phyloP scores from a whole-genome alignment of 169 alveolate species.

The Plasmodium yoelii region DNA sequence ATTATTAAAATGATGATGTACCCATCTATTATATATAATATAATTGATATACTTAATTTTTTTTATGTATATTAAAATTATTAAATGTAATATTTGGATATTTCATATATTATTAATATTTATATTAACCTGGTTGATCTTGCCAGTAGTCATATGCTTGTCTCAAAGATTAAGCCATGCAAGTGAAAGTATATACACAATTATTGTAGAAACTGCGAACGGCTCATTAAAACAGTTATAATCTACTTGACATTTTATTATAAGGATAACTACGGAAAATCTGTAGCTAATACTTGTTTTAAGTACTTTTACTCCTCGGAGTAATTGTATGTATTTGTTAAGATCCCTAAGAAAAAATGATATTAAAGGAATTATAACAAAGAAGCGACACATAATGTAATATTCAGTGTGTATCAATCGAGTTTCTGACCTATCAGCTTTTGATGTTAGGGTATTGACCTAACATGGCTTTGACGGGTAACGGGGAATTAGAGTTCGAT shows the following conservation, averaged over 20 bases:
- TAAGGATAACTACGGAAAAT: conserved; percentile 78
- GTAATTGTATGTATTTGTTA: conserved; percentile 34
- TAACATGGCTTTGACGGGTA: conserved; percentile 95
- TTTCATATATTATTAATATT: not conserved
- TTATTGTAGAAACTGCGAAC: conserved; percentile 86
- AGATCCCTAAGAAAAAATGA: conserved; percentile 14
- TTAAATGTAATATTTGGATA: not conserved
- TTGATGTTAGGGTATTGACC: conserved; percentile 94
- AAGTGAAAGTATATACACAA: conserved; percentile 90
- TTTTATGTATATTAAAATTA: too few species aligned
- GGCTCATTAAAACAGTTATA: conserved; percentile 88
- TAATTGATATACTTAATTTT: too few species aligned
- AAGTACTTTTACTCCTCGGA: not conserved
- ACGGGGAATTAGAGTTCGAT: conserved; percentile 97
- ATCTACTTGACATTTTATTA: conserved; percentile 75
- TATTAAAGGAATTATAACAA: conserved; percentile 72
- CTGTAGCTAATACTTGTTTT: conserved; percentile 65
- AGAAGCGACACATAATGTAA: conserved; percentile 76
- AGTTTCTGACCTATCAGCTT: conserved; percentile 83
- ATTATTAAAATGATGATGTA: too few species aligned
- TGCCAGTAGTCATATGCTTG: conserved; percentile 98
- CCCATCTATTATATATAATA: too few species aligned
- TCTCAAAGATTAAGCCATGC: conserved; percentile 97
- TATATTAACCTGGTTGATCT: conserved; percentile 97
- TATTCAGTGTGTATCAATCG: conserved; percentile 76